Evolutionary conservation across 1,284 basidiomycete genomes (phyloP).

Genomic region (Psilocybe mexicana): DNA sequence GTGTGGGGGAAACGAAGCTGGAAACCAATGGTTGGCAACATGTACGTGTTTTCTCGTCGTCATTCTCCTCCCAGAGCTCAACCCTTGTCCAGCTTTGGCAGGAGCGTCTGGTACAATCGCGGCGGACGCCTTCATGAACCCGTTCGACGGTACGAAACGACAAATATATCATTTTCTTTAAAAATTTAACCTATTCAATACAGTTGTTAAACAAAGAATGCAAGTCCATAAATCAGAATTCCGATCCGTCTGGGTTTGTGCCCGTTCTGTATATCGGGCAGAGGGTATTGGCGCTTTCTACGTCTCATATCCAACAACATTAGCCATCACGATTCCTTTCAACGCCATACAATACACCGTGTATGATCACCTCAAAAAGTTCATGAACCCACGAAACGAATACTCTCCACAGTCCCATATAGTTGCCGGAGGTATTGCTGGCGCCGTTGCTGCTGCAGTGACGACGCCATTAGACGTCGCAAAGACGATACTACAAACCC

Average conservation of each 20-base stretch:
- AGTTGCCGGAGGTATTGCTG: conserved; percentile 88
- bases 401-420: conserved; percentile 95
- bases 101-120: conserved; percentile 95
- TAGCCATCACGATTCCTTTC: conserved; percentile 97
- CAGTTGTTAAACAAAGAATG: conserved; percentile 99
- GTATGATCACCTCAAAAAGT: conserved; percentile 91
- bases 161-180: conserved; percentile 6
- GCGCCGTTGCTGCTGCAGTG: conserved; percentile 92
- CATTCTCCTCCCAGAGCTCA: neutral
- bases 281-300: conserved; percentile 96
- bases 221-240: conserved; percentile 93
- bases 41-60: conserved; percentile 48
- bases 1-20: conserved; percentile 82
- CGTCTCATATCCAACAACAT: conserved; percentile 97
- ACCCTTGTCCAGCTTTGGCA: conserved; percentile 66
- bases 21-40: conserved; percentile 82
- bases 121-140: conserved; percentile 98
- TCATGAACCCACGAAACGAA: conserved; percentile 82
- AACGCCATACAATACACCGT: conserved; percentile 97
- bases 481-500: conserved; percentile 95
- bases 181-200: conserved; percentile 17
- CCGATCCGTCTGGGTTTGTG: conserved; percentile 82
- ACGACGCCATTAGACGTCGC: conserved; percentile 99
- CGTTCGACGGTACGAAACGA: conserved; percentile 85
- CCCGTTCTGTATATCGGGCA: conserved; percentile 77